Conservation (phyloP, 495 filamentous ascomycete species). For the Lineolata rhizophorae region DNA sequence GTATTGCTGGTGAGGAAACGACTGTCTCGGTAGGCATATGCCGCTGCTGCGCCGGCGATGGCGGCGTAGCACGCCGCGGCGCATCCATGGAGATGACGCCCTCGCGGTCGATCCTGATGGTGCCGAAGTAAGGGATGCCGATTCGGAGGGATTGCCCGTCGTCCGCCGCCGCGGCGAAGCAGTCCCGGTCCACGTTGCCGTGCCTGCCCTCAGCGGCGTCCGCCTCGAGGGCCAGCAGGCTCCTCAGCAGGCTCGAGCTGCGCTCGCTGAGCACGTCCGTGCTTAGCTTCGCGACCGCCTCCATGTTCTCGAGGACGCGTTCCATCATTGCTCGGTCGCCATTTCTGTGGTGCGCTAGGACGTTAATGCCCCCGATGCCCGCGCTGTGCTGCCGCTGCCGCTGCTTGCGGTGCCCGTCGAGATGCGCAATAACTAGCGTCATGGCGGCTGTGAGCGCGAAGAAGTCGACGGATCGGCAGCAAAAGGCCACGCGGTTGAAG, state of each 20-base stretch:
- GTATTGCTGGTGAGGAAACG: neutral
- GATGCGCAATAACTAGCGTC: slow-evolving; percentile 16
- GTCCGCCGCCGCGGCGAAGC: no score
- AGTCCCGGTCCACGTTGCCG: no score
- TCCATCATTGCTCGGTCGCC: slow-evolving; percentile 26
- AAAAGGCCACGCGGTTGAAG: slow-evolving; percentile 6
- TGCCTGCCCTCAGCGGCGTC: slow-evolving; percentile 1
- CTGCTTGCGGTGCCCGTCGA: slow-evolving; percentile 8
- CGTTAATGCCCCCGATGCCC: no score
- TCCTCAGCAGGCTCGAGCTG: slow-evolving; percentile 9
- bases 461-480: slow-evolving; percentile 16
- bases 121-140: neutral
- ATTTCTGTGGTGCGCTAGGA: slow-evolving; percentile 19
- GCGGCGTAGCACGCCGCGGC: slow-evolving; percentile 1
- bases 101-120: neutral
- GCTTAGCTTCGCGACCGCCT: slow-evolving; percentile 2
- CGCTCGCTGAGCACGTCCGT: slow-evolving; percentile 4
- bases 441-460: slow-evolving; percentile 16
- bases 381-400: no score
- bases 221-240: slow-evolving; percentile 6
- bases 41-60: neutral
- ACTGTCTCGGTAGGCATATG: neutral
- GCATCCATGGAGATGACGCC: neutral
- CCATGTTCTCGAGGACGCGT: slow-evolving; percentile 19
- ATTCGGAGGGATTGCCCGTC: neutral